phyloP scores from a whole-genome alignment of 148 eudicot genomes.

The Vaccinium corymbosum region DNA sequence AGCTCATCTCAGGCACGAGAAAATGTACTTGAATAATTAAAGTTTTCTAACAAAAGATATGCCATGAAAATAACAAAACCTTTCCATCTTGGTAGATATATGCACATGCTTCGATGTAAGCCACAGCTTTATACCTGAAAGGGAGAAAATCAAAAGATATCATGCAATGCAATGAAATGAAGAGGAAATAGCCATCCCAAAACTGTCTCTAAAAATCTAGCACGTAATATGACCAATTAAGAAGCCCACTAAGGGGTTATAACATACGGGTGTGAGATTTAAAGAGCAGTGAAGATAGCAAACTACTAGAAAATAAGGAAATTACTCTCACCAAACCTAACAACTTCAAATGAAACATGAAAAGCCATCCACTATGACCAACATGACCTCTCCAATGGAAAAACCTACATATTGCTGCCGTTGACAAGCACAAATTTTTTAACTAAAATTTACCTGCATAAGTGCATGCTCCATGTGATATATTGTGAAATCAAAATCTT shows the following conservation, averaged over 20 bases:
- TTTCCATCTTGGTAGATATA: conserved; percentile 95
- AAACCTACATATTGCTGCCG: conserved; percentile 5
- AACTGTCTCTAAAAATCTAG: neutral
- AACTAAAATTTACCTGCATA: neutral
- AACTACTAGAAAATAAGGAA: neutral
- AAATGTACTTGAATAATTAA: neutral
- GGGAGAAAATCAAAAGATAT: neutral
- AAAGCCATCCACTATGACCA: neutral
- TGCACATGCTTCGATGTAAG: conserved; percentile 95
- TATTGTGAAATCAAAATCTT: neutral
- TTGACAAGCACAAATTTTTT: neutral
- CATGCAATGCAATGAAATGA: neutral
- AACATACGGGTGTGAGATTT: neutral
- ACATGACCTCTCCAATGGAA: neutral
- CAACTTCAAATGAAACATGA: neutral
- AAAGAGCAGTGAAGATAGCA: neutral
- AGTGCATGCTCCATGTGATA: neutral
- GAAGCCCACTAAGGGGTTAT: neutral
- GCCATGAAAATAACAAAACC: conserved; percentile 39
- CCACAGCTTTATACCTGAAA: conserved; percentile 92
- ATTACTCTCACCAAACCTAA: neutral
- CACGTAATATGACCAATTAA: neutral
- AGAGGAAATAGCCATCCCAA: neutral
- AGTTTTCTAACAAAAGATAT: neutral
- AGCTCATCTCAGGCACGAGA: neutral